phyloP scores from a whole-genome alignment of 2,329 filamentous ascomycete genomes.

The Biscogniauxia sp. region DNA sequence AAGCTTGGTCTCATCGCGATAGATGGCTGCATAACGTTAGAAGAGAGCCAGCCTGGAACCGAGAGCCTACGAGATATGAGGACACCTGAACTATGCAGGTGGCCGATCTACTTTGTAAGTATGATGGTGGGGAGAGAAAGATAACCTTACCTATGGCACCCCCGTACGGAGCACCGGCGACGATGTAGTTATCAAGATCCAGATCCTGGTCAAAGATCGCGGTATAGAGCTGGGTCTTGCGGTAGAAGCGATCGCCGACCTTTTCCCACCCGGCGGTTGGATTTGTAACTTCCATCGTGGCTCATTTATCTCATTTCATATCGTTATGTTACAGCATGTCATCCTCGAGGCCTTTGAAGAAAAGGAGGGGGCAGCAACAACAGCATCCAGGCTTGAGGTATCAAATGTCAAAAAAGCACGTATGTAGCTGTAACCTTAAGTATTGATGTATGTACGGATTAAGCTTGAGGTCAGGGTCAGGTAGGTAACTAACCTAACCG shows the following conservation, averaged over 20 bases:
- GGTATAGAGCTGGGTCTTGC: conserved; percentile 90
- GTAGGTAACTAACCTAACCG: too few species aligned
- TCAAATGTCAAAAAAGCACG: too few species aligned
- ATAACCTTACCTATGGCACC: conserved; percentile 77
- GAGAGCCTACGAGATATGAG: too few species aligned
- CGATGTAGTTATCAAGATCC: conserved; percentile 91
- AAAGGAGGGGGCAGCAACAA: not conserved
- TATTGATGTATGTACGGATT: too few species aligned
- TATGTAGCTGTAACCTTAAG: too few species aligned
- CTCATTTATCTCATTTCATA: conserved; percentile 32
- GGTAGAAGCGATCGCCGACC: conserved; percentile 91
- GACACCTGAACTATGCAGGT: not conserved
- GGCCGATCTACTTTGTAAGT: not conserved
- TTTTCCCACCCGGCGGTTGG: conserved; percentile 91
- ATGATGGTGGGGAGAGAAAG: not conserved
- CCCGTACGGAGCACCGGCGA: conserved; percentile 88
- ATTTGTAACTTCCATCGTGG: conserved; percentile 55
- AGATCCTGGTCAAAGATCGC: conserved; percentile 89
- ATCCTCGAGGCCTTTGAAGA: not conserved
- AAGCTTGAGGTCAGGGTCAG: too few species aligned
- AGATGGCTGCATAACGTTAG: conserved; percentile 63
- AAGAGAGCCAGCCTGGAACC: not conserved
- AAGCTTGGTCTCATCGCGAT: conserved; percentile 84
- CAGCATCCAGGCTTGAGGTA: not conserved
- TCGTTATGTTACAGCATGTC: not conserved